Evolutionary conservation across 2,329 filamentous ascomycete genomes (phyloP).

Genomic region (Ceratocystis colombiana): DNA sequence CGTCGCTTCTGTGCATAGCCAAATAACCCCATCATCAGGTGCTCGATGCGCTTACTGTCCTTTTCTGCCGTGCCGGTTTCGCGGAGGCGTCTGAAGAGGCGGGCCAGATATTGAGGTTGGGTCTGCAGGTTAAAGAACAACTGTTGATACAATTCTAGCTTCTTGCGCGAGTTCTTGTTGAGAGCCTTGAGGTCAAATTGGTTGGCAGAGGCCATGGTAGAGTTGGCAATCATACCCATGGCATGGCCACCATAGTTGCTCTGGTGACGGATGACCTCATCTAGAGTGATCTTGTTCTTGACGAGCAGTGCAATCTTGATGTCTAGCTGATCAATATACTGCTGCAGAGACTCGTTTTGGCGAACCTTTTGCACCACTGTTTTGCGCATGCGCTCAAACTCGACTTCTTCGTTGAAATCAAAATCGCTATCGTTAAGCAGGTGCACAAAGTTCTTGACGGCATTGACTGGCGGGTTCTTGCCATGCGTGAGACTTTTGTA

Average conservation of each 20-base stretch:
- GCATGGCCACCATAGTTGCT: constrained; percentile 89
- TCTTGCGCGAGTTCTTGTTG: constrained; percentile 91
- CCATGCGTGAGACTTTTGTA: constrained; percentile 95
- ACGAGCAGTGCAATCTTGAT: constrained; percentile 97
- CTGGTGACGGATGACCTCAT: constrained; percentile 94
- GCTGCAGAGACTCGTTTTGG: constrained; percentile 92
- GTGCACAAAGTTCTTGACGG: constrained; percentile 96
- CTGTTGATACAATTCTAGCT: constrained; percentile 93
- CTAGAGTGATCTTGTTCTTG: constrained; percentile 98
- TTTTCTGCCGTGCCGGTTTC: constrained; percentile 80
- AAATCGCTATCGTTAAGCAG: constrained; percentile 96
- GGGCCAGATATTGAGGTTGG: constrained; percentile 85
- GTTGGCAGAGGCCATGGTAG: constrained; percentile 77
- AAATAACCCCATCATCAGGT: constrained; percentile 91
- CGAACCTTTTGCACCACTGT: constrained; percentile 94
- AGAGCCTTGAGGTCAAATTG: constrained; percentile 94
- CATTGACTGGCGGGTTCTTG: constrained; percentile 92
- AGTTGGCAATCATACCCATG: constrained; percentile 73
- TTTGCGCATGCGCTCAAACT: constrained; percentile 89
- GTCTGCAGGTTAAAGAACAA: constrained; percentile 96
- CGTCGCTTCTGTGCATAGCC: constrained; percentile 93
- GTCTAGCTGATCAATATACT: constrained; percentile 96
- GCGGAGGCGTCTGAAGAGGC: constrained; percentile 73
- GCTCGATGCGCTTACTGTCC: constrained; percentile 84
- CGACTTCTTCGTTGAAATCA: constrained; percentile 96